Base-by-base conservation (phyloP, 2,329 filamentous ascomycete species). In the Aspergillus sp. region DNA sequence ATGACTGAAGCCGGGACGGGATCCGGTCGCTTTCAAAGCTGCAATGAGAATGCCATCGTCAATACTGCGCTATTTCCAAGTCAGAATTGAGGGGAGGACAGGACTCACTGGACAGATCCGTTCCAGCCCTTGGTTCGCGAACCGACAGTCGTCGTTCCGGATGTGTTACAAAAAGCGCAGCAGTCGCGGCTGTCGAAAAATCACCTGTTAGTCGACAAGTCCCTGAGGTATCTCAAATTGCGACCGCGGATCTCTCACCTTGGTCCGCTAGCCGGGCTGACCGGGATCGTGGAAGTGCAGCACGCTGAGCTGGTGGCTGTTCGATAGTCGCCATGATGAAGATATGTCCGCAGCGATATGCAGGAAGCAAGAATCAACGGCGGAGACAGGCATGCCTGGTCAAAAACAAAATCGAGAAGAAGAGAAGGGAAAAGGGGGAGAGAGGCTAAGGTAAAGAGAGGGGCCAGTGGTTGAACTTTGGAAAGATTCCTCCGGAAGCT, bases 81-180 rank as follows among this genome's bases (percentile, higher is more conserved):
- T 7, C 14, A 22, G 9, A 50, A 49, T 32, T 6, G 7, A 42
- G 16, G 36, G 18, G 36, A 36, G 31, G 4, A 14, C 20, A 49
- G 26, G 42, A 57, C 70, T 69, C 54, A 73, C 72, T 67, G 32
- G 65, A 56, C 18, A 63, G 32, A 45, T 67, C 65, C 10, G 62
- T 55, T 18, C 71, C 65, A 1, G 61, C 58, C 9, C 61, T 56
- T 6, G 67, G 60, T 50, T 71, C 67, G 18, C 65, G 67, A 46
- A 69, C 56, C n/a, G 70, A 68, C 20, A 69, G 52, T 59, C 67
- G 75, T 39, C 71, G 72, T 67, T 71, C 72, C 45, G 71, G 73
- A 68, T 80, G 78, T 14, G 81, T 84, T 52, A 79, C 83, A 70
- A 85, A 85, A 14, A 88, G 74, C 6, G 86, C 86, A 60, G 86